phyloP scores from a whole-genome alignment of 306 rosid species.

The Styphnolobium japonicum region DNA sequence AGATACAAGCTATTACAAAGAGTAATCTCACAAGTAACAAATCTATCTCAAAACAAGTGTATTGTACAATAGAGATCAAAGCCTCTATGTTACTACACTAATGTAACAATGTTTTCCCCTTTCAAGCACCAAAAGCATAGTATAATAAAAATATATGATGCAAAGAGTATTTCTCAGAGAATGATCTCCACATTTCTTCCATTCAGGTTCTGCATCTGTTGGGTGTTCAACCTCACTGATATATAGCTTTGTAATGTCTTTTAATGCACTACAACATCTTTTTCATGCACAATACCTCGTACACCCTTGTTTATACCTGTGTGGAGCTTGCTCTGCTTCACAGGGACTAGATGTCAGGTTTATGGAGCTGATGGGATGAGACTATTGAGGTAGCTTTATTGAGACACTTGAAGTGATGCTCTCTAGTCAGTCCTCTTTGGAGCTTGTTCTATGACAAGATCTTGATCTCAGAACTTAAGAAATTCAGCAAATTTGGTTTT shows the following conservation, averaged over 20 bases:
- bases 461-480: no score
- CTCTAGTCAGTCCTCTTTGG: no score
- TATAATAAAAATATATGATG: neutral
- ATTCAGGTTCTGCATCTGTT: neutral
- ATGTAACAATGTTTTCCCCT: neutral
- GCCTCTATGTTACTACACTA: neutral
- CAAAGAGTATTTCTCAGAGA: neutral
- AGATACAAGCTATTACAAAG: no score
- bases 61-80: neutral
- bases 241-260: neutral
- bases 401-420: no score
- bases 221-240: neutral
- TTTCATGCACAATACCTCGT: neutral
- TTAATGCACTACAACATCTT: neutral
- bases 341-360: neutral
- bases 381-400: no score
- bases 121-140: neutral
- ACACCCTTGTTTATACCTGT: neutral
- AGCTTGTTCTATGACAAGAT: no score
- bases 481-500: no score
- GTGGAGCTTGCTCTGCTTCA: neutral
- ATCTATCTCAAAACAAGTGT: no score
- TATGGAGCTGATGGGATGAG: neutral
- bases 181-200: neutral
- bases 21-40: neutral